Base-by-base conservation (phyloP, 106 monocot species). In the Dendrobium nobile region DNA sequence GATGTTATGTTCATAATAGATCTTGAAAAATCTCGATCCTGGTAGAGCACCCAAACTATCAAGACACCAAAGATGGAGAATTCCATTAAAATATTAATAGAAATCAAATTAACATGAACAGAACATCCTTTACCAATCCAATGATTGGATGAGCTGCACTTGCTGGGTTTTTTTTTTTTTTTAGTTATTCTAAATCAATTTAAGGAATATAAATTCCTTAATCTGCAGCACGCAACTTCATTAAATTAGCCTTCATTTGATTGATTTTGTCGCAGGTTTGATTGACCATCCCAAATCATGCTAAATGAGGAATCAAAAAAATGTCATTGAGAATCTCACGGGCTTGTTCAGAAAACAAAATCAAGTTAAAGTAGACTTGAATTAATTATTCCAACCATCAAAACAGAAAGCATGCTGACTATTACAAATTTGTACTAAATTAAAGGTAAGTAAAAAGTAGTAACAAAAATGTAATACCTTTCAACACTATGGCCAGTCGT, bases 401-500 rank as follows among this genome's bases (percentile, higher is more conserved):
- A 56, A 61, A 15, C 37, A 70, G 15, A 24, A 4, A 26, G 64
- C 64, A 65, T 65, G 26, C 26, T 4, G 13, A 70, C 13, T 24
- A 70, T 70, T 16, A 16, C 70, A 70, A 70, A 15, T 70, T 33
- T 11, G 64, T 3, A 68, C 47, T 54, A 22, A 58, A 44, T n/a
- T 74, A 51, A 51, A 51, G 51, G 20, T 11, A 74, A 74, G 74
- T 22, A 74, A n/a, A 41, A 1, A 27, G 7, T 4, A 44, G 74
- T 42, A 15, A 74, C n/a, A 4, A 73, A 31, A 28, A 70, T 33
- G 70, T 70, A 41, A 42, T 92, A 97, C 97, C 87, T 95, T 28
- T 99, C 95, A 84, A 91, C 91, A 80, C 92, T 91, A 22, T 87
- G 87, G 64, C 95, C 95, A 61, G 65, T 85, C 37, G 82, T 86